These are phyloP conservation scores for Phytopythium helicoides DNA, from an alignment of 352 stramenopile genomes.

Conservation along the genomic window DNA sequence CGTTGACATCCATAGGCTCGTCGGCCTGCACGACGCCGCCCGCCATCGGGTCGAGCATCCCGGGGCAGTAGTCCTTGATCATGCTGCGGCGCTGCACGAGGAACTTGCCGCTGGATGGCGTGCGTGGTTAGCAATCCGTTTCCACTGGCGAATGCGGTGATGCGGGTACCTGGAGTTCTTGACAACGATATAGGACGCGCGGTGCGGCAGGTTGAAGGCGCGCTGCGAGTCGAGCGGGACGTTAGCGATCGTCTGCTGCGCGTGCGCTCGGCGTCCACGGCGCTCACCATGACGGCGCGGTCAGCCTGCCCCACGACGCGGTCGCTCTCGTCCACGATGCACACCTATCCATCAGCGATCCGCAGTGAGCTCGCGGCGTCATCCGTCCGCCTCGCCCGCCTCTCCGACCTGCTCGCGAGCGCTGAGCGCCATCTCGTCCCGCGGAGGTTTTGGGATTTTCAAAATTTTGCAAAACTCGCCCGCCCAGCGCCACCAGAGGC, in stretches of 20 bases:
- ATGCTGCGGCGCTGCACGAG: slow-evolving; percentile 83
- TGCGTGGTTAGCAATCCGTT: not conserved
- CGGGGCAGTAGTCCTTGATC: slow-evolving; percentile 89
- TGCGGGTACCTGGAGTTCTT: slow-evolving; percentile 58
- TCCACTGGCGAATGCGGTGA: too few species aligned
- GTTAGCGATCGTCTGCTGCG: slow-evolving; percentile 1
- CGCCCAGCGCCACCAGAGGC: too few species aligned
- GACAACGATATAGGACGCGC: slow-evolving; percentile 87
- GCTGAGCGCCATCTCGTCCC: slow-evolving; percentile 53
- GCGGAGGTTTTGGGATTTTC: too few species aligned
- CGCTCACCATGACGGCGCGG: slow-evolving; percentile 69
- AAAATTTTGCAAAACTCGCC: too few species aligned
- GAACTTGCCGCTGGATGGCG: slow-evolving; percentile 81
- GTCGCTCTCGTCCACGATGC: slow-evolving; percentile 80
- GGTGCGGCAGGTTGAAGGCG: slow-evolving; percentile 75
- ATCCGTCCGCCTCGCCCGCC: not conserved
- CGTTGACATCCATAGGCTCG: slow-evolving; percentile 69
- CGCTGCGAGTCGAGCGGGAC: slow-evolving; percentile 25
- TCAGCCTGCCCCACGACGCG: slow-evolving; percentile 82
- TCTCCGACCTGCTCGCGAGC: slow-evolving; percentile 49
- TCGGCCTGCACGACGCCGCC: slow-evolving; percentile 79
- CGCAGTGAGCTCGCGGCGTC: not conserved
- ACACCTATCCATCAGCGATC: slow-evolving; percentile 50
- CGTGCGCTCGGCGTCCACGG: not conserved
- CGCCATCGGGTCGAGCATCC: slow-evolving; percentile 79